Percentiles rank a stretch among this genome's conserved stretches.
These are phyloP conservation scores for Mortierella sp. DNA, from an alignment of 371 early-diverging fungal species.

Conservation along the genomic window DNA sequence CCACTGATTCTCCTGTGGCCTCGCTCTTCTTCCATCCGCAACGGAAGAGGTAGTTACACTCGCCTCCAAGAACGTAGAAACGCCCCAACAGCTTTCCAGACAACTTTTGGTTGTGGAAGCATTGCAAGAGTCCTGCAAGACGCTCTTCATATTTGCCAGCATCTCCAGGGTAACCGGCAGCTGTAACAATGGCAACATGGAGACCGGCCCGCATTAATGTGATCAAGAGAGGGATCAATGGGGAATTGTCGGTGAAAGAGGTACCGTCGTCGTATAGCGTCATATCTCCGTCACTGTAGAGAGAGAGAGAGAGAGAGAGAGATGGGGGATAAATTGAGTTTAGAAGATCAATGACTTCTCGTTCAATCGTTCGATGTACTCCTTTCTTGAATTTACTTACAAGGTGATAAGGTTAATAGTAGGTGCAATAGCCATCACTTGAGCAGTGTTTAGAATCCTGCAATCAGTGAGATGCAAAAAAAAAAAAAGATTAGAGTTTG, in stretches of 20 bases:
- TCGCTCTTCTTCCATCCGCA: conserved; percentile 61
- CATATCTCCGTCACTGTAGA: conserved; percentile 85
- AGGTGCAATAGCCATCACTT: conserved; percentile 68
- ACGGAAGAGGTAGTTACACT: conserved; percentile 85
- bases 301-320: conserved; percentile 3
- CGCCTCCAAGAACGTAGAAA: conserved; percentile 86
- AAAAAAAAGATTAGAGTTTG: not conserved
- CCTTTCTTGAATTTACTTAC: conserved; percentile 55
- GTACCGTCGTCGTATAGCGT: conserved; percentile 89
- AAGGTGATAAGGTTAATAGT: conserved; percentile 75
- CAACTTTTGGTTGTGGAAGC: conserved; percentile 66
- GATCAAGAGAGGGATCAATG: conserved; percentile 71
- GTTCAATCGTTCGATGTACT: no score
- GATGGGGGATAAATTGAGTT: not conserved
- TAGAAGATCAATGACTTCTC: not conserved
- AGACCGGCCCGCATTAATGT: conserved; percentile 69
- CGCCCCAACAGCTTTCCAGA: conserved; percentile 59
- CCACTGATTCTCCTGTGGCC: conserved; percentile 46
- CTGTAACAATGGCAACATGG: conserved; percentile 86
- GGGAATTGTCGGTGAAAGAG: conserved; percentile 77
- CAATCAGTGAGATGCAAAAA: not conserved
- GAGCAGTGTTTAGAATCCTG: conserved; percentile 85
- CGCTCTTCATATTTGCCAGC: conserved; percentile 77
- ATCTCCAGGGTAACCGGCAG: conserved; percentile 84
- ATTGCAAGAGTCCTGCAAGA: conserved; percentile 76